A percentile compares a stretch with the other conserved stretches of the same genome.
These are phyloP conservation scores for Aspergillus sclerotialis DNA, from an alignment of 2,329 filamentous ascomycete species.

Conservation along the genomic window DNA sequence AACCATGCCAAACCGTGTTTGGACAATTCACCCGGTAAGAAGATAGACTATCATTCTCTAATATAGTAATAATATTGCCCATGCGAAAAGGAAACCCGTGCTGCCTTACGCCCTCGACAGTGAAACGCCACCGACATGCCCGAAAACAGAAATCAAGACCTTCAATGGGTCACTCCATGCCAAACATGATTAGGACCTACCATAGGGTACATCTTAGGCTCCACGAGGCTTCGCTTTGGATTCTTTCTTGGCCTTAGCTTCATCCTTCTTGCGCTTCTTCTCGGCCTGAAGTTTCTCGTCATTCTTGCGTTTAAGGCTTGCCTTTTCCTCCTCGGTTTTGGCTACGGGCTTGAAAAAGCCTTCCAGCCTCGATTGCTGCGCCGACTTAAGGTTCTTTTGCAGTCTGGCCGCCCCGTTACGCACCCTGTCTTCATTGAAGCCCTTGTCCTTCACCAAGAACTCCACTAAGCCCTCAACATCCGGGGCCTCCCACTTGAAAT, in stretches of 20 bases:
- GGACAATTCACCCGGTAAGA: no score
- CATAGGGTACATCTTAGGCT: no score
- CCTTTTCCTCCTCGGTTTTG: constrained; percentile 81
- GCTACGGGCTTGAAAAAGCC: constrained; percentile 94
- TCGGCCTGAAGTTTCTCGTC: constrained; percentile 87
- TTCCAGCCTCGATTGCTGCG: constrained; percentile 84
- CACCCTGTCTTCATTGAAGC: constrained; percentile 92
- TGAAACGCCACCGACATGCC: no score
- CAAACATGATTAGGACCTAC: no score
- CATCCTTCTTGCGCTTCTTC: constrained; percentile 91
- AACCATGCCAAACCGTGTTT: no score
- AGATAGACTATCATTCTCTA: no score
- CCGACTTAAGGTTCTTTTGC: constrained; percentile 83
- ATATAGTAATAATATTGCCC: no score
- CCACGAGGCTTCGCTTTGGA: constrained; percentile 80
- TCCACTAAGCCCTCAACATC: constrained; percentile 84
- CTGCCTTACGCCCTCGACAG: no score
- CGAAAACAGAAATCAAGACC: no score
- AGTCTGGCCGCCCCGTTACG: constrained; percentile 69
- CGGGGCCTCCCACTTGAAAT: constrained; percentile 96
- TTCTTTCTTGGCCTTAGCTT: constrained; percentile 92
- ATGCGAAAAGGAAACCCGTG: no score
- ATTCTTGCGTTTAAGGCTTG: constrained; percentile 80
- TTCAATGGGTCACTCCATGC: background rate
- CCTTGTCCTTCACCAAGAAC: constrained; percentile 88